These are phyloP conservation scores for Chiua virens DNA, from an alignment of 768 basidiomycete genomes.

Conservation along the genomic window DNA sequence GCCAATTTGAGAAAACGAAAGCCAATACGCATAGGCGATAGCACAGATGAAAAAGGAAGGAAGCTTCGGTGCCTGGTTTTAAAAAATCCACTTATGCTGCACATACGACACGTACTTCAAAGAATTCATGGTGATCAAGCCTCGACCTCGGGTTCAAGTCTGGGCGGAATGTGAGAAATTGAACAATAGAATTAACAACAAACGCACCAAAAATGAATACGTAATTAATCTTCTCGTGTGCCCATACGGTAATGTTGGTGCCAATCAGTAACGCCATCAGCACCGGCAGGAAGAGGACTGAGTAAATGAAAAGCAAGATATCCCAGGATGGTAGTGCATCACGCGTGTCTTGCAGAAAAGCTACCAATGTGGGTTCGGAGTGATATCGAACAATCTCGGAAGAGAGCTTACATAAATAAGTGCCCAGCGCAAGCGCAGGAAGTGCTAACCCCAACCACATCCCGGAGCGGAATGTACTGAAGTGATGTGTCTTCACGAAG, in stretches of 20 bases:
- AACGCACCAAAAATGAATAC: conserved; percentile 82
- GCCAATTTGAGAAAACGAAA: too few relatives aligned
- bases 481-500: conserved; percentile 61
- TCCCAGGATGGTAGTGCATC: conserved; percentile 64
- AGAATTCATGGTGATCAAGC: conserved; percentile 78
- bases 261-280: conserved; percentile 78
- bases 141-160: conserved; percentile 71
- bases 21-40: too few relatives aligned
- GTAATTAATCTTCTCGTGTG: conserved; percentile 80
- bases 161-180: conserved; percentile 19
- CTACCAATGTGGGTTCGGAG: conserved; percentile 34
- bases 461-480: conserved; percentile 76
- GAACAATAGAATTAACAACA: background rate
- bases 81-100: background rate
- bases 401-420: conserved; percentile 45
- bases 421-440: conserved; percentile 68
- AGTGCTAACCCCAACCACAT: conserved; percentile 66
- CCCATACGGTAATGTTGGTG: conserved; percentile 79
- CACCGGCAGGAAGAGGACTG: conserved; percentile 67
- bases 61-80: background rate
- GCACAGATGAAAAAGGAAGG: too few relatives aligned
- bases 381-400: background rate
- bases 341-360: conserved; percentile 51
- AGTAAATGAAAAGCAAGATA: conserved; percentile 76
- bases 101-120: conserved; percentile 46